A percentile compares a stretch with the other conserved stretches of the same genome.
phyloP scores from a whole-genome alignment of 805 yeast genomes.

The Nakazawaea populi region DNA sequence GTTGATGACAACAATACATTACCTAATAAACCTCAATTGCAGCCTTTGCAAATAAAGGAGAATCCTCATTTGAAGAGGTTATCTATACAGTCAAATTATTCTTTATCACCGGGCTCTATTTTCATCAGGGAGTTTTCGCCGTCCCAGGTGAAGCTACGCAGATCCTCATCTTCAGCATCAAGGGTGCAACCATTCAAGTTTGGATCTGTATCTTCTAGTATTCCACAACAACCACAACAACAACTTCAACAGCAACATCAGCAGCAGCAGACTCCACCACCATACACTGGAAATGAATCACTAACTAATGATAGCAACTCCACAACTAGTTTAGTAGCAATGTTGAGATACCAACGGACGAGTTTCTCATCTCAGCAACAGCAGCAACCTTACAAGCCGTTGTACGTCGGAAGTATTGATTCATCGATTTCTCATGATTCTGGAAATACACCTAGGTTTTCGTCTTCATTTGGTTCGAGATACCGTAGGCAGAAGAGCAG shows the following conservation, averaged over 20 bases:
- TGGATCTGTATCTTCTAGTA: constrained; percentile 48
- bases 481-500: constrained; percentile 15
- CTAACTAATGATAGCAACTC: constrained; percentile 44
- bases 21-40: constrained; percentile 7
- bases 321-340: constrained; percentile 47
- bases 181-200: constrained; percentile 56
- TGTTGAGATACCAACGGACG: constrained; percentile 34
- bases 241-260: constrained; percentile 6
- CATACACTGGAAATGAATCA: constrained; percentile 12
- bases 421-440: constrained; percentile 16
- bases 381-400: constrained; percentile 2
- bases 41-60: constrained; percentile 10
- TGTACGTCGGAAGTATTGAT: constrained; percentile 12
- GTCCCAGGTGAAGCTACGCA: constrained; percentile 5
- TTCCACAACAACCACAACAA: constrained; percentile 20
- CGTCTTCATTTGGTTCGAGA: constrained; percentile 71
- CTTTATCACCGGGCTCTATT: constrained; percentile 14
- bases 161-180: constrained; percentile 24
- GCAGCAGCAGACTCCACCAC: constrained; percentile 24
- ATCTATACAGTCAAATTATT: constrained; percentile 12
- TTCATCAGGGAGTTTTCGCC: constrained; percentile 14
- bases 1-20: background rate
- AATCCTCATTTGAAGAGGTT: constrained; percentile 9
- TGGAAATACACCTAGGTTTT: constrained; percentile 48
- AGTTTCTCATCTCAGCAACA: constrained; percentile 8